Percentiles rank a stretch among this genome's conserved stretches.
Evolutionary conservation across 169 alveolate species (phyloP).

Genomic region (Babesia ovata): DNA sequence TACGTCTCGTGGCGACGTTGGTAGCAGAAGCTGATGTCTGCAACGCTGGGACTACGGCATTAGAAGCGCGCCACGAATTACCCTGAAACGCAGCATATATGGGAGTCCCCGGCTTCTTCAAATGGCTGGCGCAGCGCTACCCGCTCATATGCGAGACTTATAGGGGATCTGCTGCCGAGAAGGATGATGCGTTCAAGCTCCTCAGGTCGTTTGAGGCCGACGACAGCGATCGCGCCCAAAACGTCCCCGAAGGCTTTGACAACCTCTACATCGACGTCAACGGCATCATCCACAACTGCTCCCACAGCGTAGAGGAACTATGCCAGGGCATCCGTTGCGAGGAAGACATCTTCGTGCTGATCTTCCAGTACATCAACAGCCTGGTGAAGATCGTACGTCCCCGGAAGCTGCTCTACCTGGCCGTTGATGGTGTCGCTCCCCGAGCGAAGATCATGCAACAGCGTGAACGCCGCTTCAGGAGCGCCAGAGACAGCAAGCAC

Average conservation of each 20-base stretch:
- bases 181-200: constrained; percentile 59
- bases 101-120: constrained; percentile 68
- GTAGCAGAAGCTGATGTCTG: no score
- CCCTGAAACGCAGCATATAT: constrained; percentile 1
- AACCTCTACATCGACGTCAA: constrained; percentile 93
- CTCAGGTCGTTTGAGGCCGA: constrained; percentile 30
- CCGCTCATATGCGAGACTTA: constrained; percentile 68
- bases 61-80: background rate
- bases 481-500: constrained; percentile 83
- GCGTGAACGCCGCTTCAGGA: constrained; percentile 90
- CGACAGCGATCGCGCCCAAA: background rate
- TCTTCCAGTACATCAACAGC: constrained; percentile 88
- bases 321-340: constrained; percentile 66
- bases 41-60: background rate
- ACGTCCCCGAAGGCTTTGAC: constrained; percentile 80
- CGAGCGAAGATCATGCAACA: constrained; percentile 95
- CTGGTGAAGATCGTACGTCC: constrained; percentile 90
- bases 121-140: constrained; percentile 71
- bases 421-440: constrained; percentile 98
- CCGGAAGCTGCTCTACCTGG: constrained; percentile 86
- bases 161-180: constrained; percentile 53
- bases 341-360: constrained; percentile 82
- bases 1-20: no score
- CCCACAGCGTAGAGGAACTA: constrained; percentile 85
- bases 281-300: constrained; percentile 94